phyloP scores from a whole-genome alignment of 257 asterid genomes.

The Handroanthus guayacan region DNA sequence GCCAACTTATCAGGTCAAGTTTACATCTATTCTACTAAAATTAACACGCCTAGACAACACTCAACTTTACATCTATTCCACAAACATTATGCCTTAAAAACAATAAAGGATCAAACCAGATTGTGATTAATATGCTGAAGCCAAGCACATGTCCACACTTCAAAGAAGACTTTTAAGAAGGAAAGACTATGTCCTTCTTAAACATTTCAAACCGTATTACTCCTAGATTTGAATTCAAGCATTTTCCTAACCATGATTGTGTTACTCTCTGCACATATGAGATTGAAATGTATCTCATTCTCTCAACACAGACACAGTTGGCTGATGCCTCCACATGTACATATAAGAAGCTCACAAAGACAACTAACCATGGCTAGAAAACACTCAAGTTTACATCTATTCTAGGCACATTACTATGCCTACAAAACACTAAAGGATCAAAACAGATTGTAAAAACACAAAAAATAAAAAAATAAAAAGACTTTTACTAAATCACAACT shows the following conservation, averaged over 20 bases:
- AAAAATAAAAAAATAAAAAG: not conserved
- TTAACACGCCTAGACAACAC: not conserved
- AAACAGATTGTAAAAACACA: conserved; percentile 10
- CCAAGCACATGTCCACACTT: no score
- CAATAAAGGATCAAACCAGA: no score
- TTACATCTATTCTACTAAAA: conserved; percentile 12
- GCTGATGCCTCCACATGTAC: not conserved
- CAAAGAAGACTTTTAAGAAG: no score
- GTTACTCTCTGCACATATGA: not conserved
- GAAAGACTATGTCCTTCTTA: no score
- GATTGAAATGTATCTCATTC: not conserved
- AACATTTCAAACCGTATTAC: not conserved
- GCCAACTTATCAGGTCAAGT: not conserved
- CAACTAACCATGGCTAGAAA: not conserved
- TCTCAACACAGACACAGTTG: not conserved
- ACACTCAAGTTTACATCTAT: not conserved
- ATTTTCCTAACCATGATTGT: not conserved
- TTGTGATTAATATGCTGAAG: no score
- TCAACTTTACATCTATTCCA: no score
- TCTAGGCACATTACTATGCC: conserved; percentile 5
- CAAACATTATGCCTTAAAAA: no score
- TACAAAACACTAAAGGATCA: not conserved
- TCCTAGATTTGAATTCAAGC: not conserved
- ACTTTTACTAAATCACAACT: conserved; percentile 4
- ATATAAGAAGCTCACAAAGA: not conserved